Conservation (phyloP, 169 alveolate genomes). For the Plasmodium inui region DNA sequence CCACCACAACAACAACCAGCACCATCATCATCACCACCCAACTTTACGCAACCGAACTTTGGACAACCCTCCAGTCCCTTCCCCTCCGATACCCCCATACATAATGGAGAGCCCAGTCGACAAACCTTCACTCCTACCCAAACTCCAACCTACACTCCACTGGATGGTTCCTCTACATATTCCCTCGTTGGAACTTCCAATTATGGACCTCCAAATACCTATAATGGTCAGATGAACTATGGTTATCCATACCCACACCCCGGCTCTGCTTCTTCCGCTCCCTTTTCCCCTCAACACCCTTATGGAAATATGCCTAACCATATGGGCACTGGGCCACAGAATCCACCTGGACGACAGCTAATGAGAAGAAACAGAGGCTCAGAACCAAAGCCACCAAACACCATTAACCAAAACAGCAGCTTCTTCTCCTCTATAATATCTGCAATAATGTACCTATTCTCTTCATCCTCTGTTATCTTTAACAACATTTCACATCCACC, state of each 20-base stretch:
- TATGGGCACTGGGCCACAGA: background rate
- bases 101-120: background rate
- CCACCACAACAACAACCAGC: background rate
- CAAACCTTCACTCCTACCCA: background rate
- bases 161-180: background rate
- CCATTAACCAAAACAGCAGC: background rate
- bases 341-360: background rate
- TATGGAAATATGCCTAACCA: background rate
- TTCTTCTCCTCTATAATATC: background rate
- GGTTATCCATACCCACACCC: background rate
- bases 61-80: no score
- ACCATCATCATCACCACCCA: background rate
- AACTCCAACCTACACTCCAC: background rate
- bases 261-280: background rate
- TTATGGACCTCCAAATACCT: background rate
- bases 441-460: background rate
- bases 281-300: background rate
- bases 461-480: constrained; percentile 15
- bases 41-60: no score
- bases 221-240: background rate
- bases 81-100: background rate
- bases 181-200: background rate
- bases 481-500: background rate
- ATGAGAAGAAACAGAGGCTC: background rate
- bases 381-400: background rate